Conservation (phyloP, 306 rosid genomes). For the Astragalus membranaceus region DNA sequence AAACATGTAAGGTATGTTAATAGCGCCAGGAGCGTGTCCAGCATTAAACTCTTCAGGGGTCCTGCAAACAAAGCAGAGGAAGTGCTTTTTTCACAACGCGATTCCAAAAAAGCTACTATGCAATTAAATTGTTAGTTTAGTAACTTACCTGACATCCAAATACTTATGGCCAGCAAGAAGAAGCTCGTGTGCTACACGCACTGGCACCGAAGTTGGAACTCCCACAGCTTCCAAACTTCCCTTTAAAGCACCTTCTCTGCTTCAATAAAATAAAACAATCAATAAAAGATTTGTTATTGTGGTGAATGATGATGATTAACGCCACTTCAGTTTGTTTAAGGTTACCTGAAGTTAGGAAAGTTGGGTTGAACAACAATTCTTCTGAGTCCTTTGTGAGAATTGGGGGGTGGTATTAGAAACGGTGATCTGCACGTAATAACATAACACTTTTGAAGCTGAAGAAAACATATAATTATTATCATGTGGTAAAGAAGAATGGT, state of each 20-base stretch:
- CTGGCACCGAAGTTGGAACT: slow-evolving; percentile 77
- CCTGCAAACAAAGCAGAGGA: slow-evolving; percentile 41
- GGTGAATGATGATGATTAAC: not conserved
- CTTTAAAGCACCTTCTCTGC: slow-evolving; percentile 35
- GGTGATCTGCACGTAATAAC: slow-evolving; percentile 21
- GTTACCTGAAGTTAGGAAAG: slow-evolving; percentile 29
- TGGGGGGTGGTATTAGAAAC: slow-evolving; percentile 1
- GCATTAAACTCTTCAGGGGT: slow-evolving; percentile 67
- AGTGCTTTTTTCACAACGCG: not conserved
- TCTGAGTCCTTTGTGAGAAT: not conserved
- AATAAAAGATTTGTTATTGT: not conserved
- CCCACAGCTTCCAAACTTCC: slow-evolving; percentile 44
- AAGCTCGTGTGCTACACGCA: slow-evolving; percentile 81
- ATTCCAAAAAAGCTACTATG: not conserved
- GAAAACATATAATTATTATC: no score
- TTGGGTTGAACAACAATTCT: not conserved
- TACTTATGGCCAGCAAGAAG: slow-evolving; percentile 84
- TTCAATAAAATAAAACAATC: slow-evolving; percentile 11
- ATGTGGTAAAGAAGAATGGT: no score
- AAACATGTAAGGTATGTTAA: slow-evolving; percentile 75
- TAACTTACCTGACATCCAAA: slow-evolving; percentile 72
- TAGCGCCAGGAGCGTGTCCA: slow-evolving; percentile 67
- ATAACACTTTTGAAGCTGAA: not conserved
- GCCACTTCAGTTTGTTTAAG: not conserved
- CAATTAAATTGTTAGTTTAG: not conserved